phyloP scores from a whole-genome alignment of 257 asterid genomes.

The Fraxinus quadrangulata region DNA sequence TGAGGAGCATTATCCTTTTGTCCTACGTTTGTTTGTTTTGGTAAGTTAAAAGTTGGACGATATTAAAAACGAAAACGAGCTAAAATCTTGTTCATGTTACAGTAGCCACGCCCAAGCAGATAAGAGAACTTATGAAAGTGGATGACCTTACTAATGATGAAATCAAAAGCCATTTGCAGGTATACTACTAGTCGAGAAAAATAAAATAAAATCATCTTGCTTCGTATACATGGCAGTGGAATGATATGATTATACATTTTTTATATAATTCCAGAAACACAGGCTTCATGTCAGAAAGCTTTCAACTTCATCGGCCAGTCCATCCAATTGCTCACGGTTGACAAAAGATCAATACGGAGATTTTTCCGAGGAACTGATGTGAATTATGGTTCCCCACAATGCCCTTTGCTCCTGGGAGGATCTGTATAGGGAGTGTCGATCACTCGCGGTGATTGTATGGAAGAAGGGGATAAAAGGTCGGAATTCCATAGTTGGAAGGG shows the following conservation, averaged over 20 bases:
- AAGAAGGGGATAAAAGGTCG: conserved; percentile 37
- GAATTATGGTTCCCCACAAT: conserved; percentile 41
- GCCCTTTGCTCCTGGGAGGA: conserved; percentile 40
- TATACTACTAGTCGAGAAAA: not conserved
- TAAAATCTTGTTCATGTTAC: conserved; percentile 10
- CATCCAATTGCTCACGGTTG: not conserved
- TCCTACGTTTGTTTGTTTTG: not conserved
- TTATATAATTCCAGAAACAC: conserved; percentile 42
- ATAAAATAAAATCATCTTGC: not conserved
- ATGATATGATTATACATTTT: not conserved
- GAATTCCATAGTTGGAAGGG: conserved; percentile 25
- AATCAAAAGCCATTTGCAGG: conserved; percentile 55
- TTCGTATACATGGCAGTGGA: not conserved
- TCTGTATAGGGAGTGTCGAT: conserved; percentile 27
- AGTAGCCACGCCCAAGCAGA: conserved; percentile 48
- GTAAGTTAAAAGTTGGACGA: not conserved
- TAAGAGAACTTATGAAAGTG: conserved; percentile 43
- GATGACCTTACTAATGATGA: conserved; percentile 43
- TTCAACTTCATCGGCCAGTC: conserved; percentile 13
- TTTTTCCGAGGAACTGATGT: not conserved
- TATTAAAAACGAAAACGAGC: not conserved
- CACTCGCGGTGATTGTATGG: conserved; percentile 36
- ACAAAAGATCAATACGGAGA: too few relatives aligned
- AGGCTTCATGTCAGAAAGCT: conserved; percentile 60
- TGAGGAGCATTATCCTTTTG: conserved; percentile 15